A percentile compares a stretch with the other conserved stretches of the same genome.
These are phyloP conservation scores for Chaetomidium leptoderma DNA, from an alignment of 495 filamentous ascomycete genomes.

Conservation along the genomic window DNA sequence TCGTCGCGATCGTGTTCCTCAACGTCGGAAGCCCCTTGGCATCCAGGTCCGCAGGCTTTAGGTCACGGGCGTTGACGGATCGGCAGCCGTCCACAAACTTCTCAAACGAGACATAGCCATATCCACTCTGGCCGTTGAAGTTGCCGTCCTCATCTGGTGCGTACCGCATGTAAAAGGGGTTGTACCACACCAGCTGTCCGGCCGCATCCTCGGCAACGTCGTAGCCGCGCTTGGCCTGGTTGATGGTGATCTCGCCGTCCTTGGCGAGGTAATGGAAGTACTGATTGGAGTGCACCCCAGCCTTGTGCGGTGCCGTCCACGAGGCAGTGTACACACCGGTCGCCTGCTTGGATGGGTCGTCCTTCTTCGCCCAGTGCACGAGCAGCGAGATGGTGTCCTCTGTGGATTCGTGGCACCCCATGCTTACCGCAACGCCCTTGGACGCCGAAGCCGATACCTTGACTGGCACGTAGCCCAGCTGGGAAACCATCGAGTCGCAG, in stretches of 20 bases:
- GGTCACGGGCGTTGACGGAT: constrained; percentile 65
- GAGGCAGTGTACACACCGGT: constrained; percentile 92
- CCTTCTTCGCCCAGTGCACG: constrained; percentile 78
- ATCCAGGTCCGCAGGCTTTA: constrained; percentile 71
- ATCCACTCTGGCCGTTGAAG: constrained; percentile 85
- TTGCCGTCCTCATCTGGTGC: constrained; percentile 94
- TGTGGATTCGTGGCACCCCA: constrained; percentile 74
- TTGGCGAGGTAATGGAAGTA: constrained; percentile 91
- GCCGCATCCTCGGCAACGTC: constrained; percentile 81
- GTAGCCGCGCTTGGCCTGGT: constrained; percentile 93
- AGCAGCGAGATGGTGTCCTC: constrained; percentile 92
- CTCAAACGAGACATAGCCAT: constrained; percentile 91
- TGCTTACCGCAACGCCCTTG: constrained; percentile 60
- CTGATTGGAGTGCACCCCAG: constrained; percentile 90
- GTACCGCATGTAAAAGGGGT: constrained; percentile 97
- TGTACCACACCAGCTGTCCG: constrained; percentile 70
- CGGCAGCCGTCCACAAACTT: constrained; percentile 90
- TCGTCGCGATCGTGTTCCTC: constrained; percentile 83
- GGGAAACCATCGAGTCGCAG: constrained; percentile 79
- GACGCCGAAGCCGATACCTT: constrained; percentile 74
- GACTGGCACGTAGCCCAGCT: constrained; percentile 63
- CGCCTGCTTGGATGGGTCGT: constrained; percentile 60
- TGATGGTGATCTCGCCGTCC: constrained; percentile 78
- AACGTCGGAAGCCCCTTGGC: constrained; percentile 76
- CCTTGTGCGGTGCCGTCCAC: constrained; percentile 89